These are phyloP conservation scores for Mycena kentingensis DNA, from an alignment of 768 basidiomycete genomes.

Conservation along the genomic window DNA sequence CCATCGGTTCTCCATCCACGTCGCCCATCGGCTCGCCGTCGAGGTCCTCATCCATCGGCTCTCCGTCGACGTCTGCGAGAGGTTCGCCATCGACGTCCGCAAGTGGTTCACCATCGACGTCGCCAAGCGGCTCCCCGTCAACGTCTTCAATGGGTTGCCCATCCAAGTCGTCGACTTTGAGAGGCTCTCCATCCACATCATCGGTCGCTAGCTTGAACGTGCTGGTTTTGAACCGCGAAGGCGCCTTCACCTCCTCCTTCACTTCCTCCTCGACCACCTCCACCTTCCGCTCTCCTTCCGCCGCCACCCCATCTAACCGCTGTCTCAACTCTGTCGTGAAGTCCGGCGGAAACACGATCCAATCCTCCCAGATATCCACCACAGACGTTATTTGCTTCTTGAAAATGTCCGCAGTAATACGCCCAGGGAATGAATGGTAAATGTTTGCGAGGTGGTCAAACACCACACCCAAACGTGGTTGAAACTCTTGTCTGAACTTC, in stretches of 20 bases:
- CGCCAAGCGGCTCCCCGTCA: slow-evolving; percentile 43
- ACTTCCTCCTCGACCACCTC: slow-evolving; percentile 31
- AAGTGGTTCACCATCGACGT: slow-evolving; percentile 55
- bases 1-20: slow-evolving; percentile 38
- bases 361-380: slow-evolving; percentile 96
- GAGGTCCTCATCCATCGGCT: slow-evolving; percentile 38
- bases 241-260: slow-evolving; percentile 32
- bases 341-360: slow-evolving; percentile 94
- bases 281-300: slow-evolving; percentile 29
- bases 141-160: slow-evolving; percentile 40
- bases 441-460: slow-evolving; percentile 95
- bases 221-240: slow-evolving; percentile 75
- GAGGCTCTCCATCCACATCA: slow-evolving; percentile 25
- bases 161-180: slow-evolving; percentile 32
- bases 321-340: slow-evolving; percentile 73
- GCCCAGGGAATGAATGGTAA: slow-evolving; percentile 93
- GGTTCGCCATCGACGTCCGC: slow-evolving; percentile 42
- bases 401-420: slow-evolving; percentile 96
- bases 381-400: slow-evolving; percentile 88
- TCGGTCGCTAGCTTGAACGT: slow-evolving; percentile 73
- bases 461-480: slow-evolving; percentile 85
- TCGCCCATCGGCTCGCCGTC: slow-evolving; percentile 41
- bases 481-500: slow-evolving; percentile 96
- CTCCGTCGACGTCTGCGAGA: slow-evolving; percentile 41
- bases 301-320: slow-evolving; percentile 67